Evolutionary conservation across 2,329 filamentous ascomycete genomes (phyloP), one percentile per base, ranked within the genome.

Genomic region (Endoconidiophora polonica): DNA sequence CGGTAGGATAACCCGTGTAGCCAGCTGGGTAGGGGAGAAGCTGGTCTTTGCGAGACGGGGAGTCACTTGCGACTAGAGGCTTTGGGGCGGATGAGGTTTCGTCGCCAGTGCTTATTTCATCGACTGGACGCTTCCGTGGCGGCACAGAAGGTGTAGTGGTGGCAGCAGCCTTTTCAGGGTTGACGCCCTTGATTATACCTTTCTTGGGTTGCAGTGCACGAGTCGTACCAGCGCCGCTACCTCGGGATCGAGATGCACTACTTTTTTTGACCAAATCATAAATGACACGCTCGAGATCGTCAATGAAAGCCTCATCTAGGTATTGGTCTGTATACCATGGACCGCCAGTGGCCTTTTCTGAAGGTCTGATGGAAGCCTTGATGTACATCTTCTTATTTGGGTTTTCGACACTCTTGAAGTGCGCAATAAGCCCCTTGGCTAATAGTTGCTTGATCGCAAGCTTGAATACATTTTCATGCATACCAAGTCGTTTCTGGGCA

Each of bases 351-450:
- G 93, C 85, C 54, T 91, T 83, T 55, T 95, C 88, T 49, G 82
- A 86, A 0, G 91, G 90, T 9, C 79, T 77, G 54, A 98, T 75
- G 55, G 81, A 81, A 49, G 81, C 78, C 60, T 94, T 81, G 73
- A 98, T 94, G 71, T 91, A 98, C 75, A 94, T 94, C 67, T 94
- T 94, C 62, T 91, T 83, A 57, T 81, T 84, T 24, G 86, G 86
- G 60, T 84, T 81, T 66, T 94, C 87, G 65, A 94, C 87, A 63
- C 83, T 91, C 67, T 90, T 91, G 67, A 96, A 87, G 52, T 81
- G 79, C 59, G 84, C 83, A 63, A 98, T 87, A 61, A 93, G 79
- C 36, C 79, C 78, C 62, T 86, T 88, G 38, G 73, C 68, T 63
- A 93, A 84, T 54, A 98, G 78, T 55, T 81, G 78, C 68, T 93